Percentiles rank a stretch among this genome's conserved stretches.
These are phyloP conservation scores for Gracilaria caudata DNA, from an alignment of 23 red algal species.

Conservation along the genomic window DNA sequence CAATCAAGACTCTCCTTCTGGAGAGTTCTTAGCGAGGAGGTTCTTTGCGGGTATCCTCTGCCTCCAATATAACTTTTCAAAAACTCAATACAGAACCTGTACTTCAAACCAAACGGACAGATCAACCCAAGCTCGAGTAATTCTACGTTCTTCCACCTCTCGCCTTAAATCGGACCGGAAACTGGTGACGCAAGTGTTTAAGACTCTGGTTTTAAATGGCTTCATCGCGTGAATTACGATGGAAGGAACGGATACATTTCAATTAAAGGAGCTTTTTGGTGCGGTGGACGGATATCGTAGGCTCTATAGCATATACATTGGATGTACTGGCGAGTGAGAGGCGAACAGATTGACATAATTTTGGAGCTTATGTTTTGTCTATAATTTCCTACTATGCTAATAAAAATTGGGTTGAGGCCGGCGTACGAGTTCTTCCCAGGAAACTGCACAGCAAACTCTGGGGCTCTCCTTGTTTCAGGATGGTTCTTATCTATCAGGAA, in stretches of 20 bases:
- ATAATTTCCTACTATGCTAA: too few relatives aligned
- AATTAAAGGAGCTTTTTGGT: too few relatives aligned
- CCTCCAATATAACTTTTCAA: conserved; percentile 33
- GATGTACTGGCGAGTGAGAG: too few relatives aligned
- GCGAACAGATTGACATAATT: too few relatives aligned
- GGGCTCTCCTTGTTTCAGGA: too few relatives aligned
- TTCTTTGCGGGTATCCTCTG: neutral
- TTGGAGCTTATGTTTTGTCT: too few relatives aligned
- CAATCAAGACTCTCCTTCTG: neutral
- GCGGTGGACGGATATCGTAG: too few relatives aligned
- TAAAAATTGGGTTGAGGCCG: too few relatives aligned
- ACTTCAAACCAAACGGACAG: conserved; percentile 50
- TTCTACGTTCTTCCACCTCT: conserved; percentile 10
- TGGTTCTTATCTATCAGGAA: too few relatives aligned
- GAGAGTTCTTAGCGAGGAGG: neutral
- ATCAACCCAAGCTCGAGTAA: conserved; percentile 11
- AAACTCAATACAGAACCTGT: conserved; percentile 1
- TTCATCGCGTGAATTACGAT: conserved; percentile 20
- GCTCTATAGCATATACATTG: too few relatives aligned
- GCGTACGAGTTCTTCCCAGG: too few relatives aligned
- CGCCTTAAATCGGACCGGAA: conserved; percentile 48
- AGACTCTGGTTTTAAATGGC: conserved; percentile 14
- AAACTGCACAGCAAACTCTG: too few relatives aligned
- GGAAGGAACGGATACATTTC: conserved; percentile 29
- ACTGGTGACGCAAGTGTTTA: neutral